Evolutionary conservation across 1,284 basidiomycete species (phyloP).

Genomic region (Cryptococcus depauperatus): DNA sequence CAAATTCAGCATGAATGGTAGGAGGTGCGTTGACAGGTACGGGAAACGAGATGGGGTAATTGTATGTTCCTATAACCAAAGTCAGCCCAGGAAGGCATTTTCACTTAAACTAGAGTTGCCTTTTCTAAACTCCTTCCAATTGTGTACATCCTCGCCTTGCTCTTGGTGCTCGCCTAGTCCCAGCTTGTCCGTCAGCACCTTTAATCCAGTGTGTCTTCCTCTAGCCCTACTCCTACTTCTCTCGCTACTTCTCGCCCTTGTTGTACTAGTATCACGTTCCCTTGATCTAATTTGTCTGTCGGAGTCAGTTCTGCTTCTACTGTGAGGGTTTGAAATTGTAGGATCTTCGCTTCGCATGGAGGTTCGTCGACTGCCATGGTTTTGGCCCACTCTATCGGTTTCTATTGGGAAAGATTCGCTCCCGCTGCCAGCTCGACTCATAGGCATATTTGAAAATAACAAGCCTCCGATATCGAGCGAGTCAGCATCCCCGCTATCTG

Average conservation of each 20-base stretch:
- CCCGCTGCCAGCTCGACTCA: slow-evolving; percentile 8
- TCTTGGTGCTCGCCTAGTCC: slow-evolving; percentile 43
- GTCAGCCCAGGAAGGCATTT: background rate
- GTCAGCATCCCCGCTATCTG: slow-evolving; percentile 3
- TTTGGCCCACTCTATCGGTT: background rate
- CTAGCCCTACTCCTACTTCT: slow-evolving; percentile 40
- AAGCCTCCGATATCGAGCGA: background rate
- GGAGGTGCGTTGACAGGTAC: slow-evolving; percentile 77
- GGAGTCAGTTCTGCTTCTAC: slow-evolving; percentile 27
- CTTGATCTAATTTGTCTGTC: slow-evolving; percentile 20
- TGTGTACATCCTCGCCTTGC: slow-evolving; percentile 47
- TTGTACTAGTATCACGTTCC: slow-evolving; percentile 17
- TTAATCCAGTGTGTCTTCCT: slow-evolving; percentile 42
- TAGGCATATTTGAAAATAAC: slow-evolving; percentile 4
- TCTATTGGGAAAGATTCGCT: background rate
- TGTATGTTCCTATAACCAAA: slow-evolving; percentile 64
- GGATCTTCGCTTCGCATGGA: slow-evolving; percentile 9
- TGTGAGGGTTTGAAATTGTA: slow-evolving; percentile 21
- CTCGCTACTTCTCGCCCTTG: slow-evolving; percentile 11
- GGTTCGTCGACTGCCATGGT: background rate
- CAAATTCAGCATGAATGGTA: slow-evolving; percentile 67
- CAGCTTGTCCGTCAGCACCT: slow-evolving; percentile 41
- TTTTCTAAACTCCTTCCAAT: slow-evolving; percentile 85
- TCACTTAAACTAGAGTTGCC: slow-evolving; percentile 49
- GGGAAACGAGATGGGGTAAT: slow-evolving; percentile 84